Evolutionary conservation across 768 basidiomycete species (phyloP).

Genomic region (Chalciporus chontae): DNA sequence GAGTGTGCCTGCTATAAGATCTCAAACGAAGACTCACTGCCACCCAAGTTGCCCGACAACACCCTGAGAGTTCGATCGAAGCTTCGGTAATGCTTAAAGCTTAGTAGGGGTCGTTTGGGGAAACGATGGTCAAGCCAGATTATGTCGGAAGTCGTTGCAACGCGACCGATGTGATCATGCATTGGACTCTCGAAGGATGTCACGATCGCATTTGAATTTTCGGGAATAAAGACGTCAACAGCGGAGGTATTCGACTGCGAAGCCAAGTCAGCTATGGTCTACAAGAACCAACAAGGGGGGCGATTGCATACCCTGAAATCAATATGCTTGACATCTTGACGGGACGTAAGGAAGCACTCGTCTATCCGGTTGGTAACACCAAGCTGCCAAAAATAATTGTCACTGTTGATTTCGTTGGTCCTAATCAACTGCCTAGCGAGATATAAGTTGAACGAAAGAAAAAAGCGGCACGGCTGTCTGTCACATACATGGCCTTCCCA

Average conservation of each 20-base stretch:
- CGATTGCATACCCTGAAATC: conserved; percentile 54
- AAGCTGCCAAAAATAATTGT: conserved; percentile 52
- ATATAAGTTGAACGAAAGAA: not conserved
- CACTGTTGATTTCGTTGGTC: conserved; percentile 3
- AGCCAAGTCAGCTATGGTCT: conserved; percentile 6
- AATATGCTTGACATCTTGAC: conserved; percentile 38
- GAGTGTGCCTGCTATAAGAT: not conserved
- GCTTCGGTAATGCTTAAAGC: conserved; percentile 56
- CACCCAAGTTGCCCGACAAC: conserved; percentile 34
- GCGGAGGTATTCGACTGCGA: conserved; percentile 29
- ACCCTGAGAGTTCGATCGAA: conserved; percentile 56
- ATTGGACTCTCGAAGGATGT: conserved; percentile 50
- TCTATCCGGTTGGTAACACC: conserved; percentile 33
- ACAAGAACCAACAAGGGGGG: not conserved
- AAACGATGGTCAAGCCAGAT: conserved; percentile 70
- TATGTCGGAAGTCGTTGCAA: conserved; percentile 60
- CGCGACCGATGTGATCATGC: conserved; percentile 43
- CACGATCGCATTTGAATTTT: conserved; percentile 37
- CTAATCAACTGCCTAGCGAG: conserved; percentile 20
- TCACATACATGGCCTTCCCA: conserved; percentile 39
- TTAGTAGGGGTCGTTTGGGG: conserved; percentile 54
- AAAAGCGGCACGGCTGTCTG: not conserved
- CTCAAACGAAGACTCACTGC: conserved; percentile 25
- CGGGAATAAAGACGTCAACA: conserved; percentile 34
- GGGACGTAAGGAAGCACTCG: conserved; percentile 47